phyloP scores from a whole-genome alignment of 257 asterid genomes.

The Marsdenia floribunda region DNA sequence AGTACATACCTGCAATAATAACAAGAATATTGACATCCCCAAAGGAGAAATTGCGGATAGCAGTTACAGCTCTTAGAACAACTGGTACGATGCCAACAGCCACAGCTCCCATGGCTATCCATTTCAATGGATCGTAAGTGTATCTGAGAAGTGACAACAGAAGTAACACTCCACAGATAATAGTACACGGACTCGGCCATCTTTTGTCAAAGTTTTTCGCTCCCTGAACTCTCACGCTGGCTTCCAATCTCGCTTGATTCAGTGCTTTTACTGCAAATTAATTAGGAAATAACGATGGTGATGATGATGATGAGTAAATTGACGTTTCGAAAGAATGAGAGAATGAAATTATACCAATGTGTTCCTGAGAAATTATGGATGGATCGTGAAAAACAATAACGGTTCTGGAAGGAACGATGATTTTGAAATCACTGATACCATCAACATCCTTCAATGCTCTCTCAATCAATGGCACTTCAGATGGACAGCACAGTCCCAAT shows the following conservation, averaged over 20 bases:
- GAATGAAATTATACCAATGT: conserved; percentile 44
- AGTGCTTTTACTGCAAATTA: conserved; percentile 55
- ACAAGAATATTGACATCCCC: conserved; percentile 71
- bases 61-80: conserved; percentile 38
- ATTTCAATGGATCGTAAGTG: conserved; percentile 42
- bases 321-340: too few relatives aligned
- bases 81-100: conserved; percentile 61
- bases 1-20: conserved; percentile 52
- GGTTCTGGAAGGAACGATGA: conserved; percentile 56
- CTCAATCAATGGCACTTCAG: conserved; percentile 53
- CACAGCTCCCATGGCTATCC: conserved; percentile 68
- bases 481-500: conserved; percentile 67
- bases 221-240: conserved; percentile 48
- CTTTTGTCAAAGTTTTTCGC: conserved; percentile 33
- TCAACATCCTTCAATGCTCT: conserved; percentile 50
- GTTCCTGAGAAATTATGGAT: conserved; percentile 42
- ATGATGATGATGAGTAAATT: too few relatives aligned
- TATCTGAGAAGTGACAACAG: conserved; percentile 43
- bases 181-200: conserved; percentile 73
- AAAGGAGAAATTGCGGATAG: conserved; percentile 41
- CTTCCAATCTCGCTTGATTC: conserved; percentile 72
- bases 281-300: too few relatives aligned
- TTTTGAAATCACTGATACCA: conserved; percentile 60
- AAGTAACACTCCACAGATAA: conserved; percentile 55
- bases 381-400: conserved; percentile 66